These are phyloP conservation scores for Xerocomellus amylosporus DNA, from an alignment of 768 basidiomycete genomes.

Conservation along the genomic window DNA sequence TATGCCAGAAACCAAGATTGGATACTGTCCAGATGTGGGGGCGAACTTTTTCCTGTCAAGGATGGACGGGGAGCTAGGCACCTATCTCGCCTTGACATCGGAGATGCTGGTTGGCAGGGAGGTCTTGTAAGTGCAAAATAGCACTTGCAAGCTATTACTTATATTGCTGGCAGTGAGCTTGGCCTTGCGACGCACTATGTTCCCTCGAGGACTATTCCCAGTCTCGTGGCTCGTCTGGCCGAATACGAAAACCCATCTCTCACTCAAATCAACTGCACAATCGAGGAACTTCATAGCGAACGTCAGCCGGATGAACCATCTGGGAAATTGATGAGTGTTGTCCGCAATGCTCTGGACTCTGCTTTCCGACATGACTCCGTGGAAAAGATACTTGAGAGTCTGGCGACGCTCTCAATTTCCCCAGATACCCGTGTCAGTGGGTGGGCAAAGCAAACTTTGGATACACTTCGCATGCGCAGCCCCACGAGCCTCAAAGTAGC, in stretches of 20 bases:
- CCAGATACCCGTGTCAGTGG: conserved; percentile 46
- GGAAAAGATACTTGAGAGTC: conserved; percentile 61
- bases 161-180: conserved; percentile 57
- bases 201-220: conserved; percentile 69
- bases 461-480: conserved; percentile 64
- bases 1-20: conserved; percentile 97
- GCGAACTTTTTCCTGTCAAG: conserved; percentile 85
- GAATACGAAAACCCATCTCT: conserved; percentile 35
- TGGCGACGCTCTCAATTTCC: conserved; percentile 42
- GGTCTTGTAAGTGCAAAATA: conserved; percentile 65
- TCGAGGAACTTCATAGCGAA: conserved; percentile 63
- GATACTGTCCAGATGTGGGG: conserved; percentile 91
- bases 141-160: conserved; percentile 7
- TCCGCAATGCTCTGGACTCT: conserved; percentile 74
- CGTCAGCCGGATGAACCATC: conserved; percentile 54
- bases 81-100: conserved; percentile 89
- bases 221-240: conserved; percentile 66
- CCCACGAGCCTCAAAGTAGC: conserved; percentile 93
- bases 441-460: conserved; percentile 77
- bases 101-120: conserved; percentile 70
- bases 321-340: conserved; percentile 53
- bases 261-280: conserved; percentile 61
- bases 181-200: conserved; percentile 95
- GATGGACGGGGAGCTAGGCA: conserved; percentile 88
- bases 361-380: conserved; percentile 74